Evolutionary conservation across 2,329 filamentous ascomycete genomes (phyloP).

Genomic region (Neodidymelliopsis sp.): DNA sequence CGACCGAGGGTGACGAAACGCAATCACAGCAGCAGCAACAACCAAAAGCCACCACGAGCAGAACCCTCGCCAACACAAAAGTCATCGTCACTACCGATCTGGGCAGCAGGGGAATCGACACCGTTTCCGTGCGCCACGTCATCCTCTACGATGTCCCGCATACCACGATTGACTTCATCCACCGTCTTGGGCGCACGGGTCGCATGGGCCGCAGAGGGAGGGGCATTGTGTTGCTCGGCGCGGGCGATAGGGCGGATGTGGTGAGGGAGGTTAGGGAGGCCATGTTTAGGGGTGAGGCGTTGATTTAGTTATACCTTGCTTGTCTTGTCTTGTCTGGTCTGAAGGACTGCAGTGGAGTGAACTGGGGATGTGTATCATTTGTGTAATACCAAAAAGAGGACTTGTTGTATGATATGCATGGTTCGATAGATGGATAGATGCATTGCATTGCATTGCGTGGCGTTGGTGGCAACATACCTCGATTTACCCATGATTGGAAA

Average conservation of each 20-base stretch:
- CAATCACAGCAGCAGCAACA: not conserved
- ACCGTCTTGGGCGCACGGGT: constrained; percentile 88
- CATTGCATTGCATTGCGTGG: too few species aligned
- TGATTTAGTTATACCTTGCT: constrained; percentile 58
- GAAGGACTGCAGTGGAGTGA: too few species aligned
- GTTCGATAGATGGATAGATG: too few species aligned
- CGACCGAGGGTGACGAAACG: not conserved
- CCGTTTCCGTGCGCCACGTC: constrained; percentile 86
- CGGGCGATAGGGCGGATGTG: constrained; percentile 86
- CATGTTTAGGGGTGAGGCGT: constrained; percentile 60
- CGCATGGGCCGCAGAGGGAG: constrained; percentile 90
- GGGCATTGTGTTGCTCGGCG: constrained; percentile 89
- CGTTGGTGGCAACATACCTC: too few species aligned
- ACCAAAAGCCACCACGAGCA: constrained; percentile 17
- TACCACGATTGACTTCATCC: constrained; percentile 97
- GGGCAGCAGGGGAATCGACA: constrained; percentile 92
- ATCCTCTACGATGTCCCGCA: constrained; percentile 98
- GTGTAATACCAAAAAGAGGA: too few species aligned
- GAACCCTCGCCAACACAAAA: constrained; percentile 77
- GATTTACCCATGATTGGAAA: too few species aligned
- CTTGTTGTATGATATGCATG: too few species aligned
- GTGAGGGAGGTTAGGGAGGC: constrained; percentile 89
- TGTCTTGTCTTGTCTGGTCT: too few species aligned
- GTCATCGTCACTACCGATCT: constrained; percentile 95
- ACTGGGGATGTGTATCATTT: too few species aligned